Base-by-base conservation (phyloP, 495 filamentous ascomycete species). In the Neurospora cerealis region DNA sequence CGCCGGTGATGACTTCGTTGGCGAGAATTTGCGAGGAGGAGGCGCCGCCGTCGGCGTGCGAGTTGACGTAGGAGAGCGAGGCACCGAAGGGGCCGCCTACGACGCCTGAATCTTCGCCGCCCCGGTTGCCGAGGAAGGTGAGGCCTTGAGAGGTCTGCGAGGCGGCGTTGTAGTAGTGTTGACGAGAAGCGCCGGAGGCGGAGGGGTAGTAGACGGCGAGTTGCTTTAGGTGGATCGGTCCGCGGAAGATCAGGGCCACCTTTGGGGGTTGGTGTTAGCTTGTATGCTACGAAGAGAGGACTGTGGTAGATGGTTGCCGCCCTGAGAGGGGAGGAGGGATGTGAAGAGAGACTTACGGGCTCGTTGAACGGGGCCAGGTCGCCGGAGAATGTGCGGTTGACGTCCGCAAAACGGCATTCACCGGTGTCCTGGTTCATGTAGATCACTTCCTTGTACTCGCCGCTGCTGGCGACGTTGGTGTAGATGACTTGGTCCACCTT, bases 161-260 rank as follows among this genome's bases (percentile, higher is more conserved):
- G 2, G 76, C 79, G 2, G 91, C 83, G 76, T 87, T 78, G 78
- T 91, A 93, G 81, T 89, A 93, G 24, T 83, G 88, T 32, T 80
- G 77, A 46, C 86, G 81, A 32, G 69, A 79, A 84, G 37, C 74
- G n/a, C 19, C 19, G 6, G 19, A 0, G 3, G 72, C 75, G 17
- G 77, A 78, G 11, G 87, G 86, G 34, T 81, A 82, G 79, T 92
- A 93, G 36, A 89, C 87, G 9, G 89, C 91, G 44, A 93, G 79
- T 71, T 91, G 83, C 75, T 88, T 87, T n/a, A 94, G 75, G 17
- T 83, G 73, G 69, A 92, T 75, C 1, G 92, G 92, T 11, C 92
- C 92, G 60, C 91, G 89, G 78, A 94, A 87, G 77, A 92, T 89
- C 66, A 93, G 70, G 0, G 91, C 90, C 40, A 93, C 79, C 91